phyloP scores from a whole-genome alignment of 2,329 filamentous ascomycete species.

The Alternaria arborescens region DNA sequence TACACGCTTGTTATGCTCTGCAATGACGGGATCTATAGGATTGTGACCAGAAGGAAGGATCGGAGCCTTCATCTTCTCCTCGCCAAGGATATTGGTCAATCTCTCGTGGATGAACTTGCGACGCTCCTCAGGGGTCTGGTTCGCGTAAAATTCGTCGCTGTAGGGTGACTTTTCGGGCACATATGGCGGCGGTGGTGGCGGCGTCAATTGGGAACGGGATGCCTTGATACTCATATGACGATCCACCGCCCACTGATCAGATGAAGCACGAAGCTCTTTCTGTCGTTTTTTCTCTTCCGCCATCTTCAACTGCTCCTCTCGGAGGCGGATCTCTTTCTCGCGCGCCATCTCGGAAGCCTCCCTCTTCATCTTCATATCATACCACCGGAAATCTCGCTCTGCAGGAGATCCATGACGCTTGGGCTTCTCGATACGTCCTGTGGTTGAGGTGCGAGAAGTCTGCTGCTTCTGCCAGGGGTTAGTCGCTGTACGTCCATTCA shows the following conservation, averaged over 20 bases:
- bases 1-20: slow-evolving; percentile 7
- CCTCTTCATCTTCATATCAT: slow-evolving; percentile 2
- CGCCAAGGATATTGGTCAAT: slow-evolving; percentile 7
- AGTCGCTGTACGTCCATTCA: neutral
- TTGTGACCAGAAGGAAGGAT: slow-evolving; percentile 15
- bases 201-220: neutral
- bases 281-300: neutral
- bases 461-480: neutral
- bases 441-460: neutral
- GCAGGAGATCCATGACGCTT: neutral
- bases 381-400: neutral
- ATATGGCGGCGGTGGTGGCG: neutral
- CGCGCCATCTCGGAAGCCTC: neutral
- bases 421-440: neutral
- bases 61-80: slow-evolving; percentile 8
- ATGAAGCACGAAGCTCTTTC: neutral
- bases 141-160: neutral
- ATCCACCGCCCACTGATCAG: neutral
- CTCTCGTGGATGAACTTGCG: slow-evolving; percentile 3
- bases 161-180: neutral
- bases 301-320: neutral
- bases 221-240: neutral
- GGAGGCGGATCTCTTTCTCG: neutral
- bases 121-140: slow-evolving; percentile 12
- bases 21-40: slow-evolving; percentile 12